Base-by-base conservation (phyloP, 306 rosid genomes). In the Cucumis sativus region DNA sequence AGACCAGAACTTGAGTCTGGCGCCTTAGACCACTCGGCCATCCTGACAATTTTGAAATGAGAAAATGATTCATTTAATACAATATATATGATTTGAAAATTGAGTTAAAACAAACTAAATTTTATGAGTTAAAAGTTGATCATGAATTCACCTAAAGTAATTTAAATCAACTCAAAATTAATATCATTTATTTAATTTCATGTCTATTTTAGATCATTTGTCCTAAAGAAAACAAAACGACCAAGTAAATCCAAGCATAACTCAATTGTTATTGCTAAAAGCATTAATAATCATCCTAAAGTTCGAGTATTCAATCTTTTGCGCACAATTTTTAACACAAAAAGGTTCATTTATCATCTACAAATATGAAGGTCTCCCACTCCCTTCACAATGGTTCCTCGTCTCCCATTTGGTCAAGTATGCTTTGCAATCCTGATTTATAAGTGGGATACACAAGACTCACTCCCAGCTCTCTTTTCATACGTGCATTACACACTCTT, bases 391-490 rank as follows among this genome's bases (percentile, higher is more conserved):
- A 62, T 87, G 97, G 83, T 18, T 80, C 57, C 57, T 41, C 49
- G 4, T 65, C 16, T 28, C 84, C 82, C 77, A 92, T 89, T 74
- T 84, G 88, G 79, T 89, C 83, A 49, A 95, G 79, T 78, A 88
- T 88, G 82, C 89, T 84, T 68, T 78, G 87, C 86, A 95, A 83
- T 66, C 97, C 96, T 56, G 87, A 85, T 80, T 37, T 81, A 69
- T 88, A 95, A 83, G 84, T 86, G 45, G 97, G 96, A 85, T 89
- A 87, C 63, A 86, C 83, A 81, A 92, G 91, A 79, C 37, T 72
- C 60, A 87, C 82, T 25, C 96, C 88, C 0, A 92, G 91, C 82
- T 90, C 93, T 56, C 80, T 72, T 85, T 92, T 90, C 93, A 95
- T 87, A 43, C 76, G 83, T 23, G 78, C 85, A 79, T 92, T 95